These are phyloP conservation scores for Phytopythium ostracodes DNA, from an alignment of 352 stramenopile species.

Conservation along the genomic window DNA sequence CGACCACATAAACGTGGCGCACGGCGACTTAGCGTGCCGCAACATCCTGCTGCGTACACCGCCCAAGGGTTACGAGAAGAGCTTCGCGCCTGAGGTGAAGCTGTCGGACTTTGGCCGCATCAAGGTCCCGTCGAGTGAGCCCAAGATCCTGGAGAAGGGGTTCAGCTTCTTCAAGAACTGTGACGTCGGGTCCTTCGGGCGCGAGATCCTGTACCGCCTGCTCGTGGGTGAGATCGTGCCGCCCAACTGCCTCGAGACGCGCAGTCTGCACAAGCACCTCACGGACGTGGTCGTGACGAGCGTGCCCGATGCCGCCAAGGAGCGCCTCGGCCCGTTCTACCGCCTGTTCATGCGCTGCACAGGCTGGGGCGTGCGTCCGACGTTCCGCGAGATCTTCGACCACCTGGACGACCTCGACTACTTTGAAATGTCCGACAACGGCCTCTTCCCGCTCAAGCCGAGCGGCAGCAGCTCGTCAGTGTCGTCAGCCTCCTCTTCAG, in stretches of 20 bases:
- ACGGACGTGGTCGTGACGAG: slow-evolving; percentile 70
- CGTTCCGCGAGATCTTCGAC: slow-evolving; percentile 77
- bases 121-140: slow-evolving; percentile 57
- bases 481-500: slow-evolving; percentile 2
- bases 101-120: slow-evolving; percentile 83
- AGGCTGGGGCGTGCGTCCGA: slow-evolving; percentile 71
- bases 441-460: slow-evolving; percentile 74
- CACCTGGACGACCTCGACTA: slow-evolving; percentile 74
- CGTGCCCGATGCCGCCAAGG: slow-evolving; percentile 49
- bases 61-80: slow-evolving; percentile 74
- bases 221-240: slow-evolving; percentile 80
- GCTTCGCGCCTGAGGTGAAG: slow-evolving; percentile 80
- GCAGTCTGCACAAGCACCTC: slow-evolving; percentile 69
- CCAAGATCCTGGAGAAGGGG: slow-evolving; percentile 57
- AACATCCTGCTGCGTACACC: slow-evolving; percentile 83
- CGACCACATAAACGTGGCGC: slow-evolving; percentile 74
- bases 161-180: slow-evolving; percentile 87
- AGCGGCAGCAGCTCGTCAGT: too few species aligned
- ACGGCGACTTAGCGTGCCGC: slow-evolving; percentile 79
- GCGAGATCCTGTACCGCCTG: slow-evolving; percentile 76
- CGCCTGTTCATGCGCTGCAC: slow-evolving; percentile 71
- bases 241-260: slow-evolving; percentile 61
- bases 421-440: slow-evolving; percentile 75
- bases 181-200: slow-evolving; percentile 71
- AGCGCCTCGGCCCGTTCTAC: slow-evolving; percentile 60